These are phyloP conservation scores for Phytophthora fragariaefolia DNA, from an alignment of 352 stramenopile genomes.

Conservation along the genomic window DNA sequence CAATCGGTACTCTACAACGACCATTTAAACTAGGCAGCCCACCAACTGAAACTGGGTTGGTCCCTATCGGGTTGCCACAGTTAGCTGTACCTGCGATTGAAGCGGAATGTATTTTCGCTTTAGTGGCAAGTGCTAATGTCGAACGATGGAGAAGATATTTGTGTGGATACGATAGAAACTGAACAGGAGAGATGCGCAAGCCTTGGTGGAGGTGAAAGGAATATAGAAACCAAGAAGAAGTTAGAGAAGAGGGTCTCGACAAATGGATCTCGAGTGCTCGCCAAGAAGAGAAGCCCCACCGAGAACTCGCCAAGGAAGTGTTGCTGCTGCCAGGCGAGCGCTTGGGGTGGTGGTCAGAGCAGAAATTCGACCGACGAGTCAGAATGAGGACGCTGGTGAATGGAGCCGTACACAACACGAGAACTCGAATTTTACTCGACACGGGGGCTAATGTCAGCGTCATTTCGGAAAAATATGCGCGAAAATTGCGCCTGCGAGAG, in stretches of 20 bases:
- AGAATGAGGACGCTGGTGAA: not conserved
- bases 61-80: conserved; percentile 8
- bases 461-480: not conserved
- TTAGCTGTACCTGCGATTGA: conserved; percentile 5
- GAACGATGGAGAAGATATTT: not conserved
- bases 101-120: not conserved
- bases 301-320: not conserved
- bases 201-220: not conserved
- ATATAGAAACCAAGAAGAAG: not conserved
- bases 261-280: not conserved
- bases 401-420: not conserved
- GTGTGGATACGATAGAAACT: not conserved
- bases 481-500: not conserved
- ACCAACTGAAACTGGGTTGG: conserved; percentile 7
- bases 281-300: not conserved
- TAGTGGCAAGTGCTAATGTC: not conserved
- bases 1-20: not conserved
- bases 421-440: not conserved
- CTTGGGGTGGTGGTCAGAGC: not conserved
- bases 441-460: not conserved
- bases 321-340: not conserved
- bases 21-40: conserved; percentile 4
- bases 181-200: not conserved
- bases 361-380: not conserved
- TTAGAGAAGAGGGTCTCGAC: not conserved